phyloP scores from a whole-genome alignment of 2,329 filamentous ascomycete genomes.

The Arthrobotrys iridis region DNA sequence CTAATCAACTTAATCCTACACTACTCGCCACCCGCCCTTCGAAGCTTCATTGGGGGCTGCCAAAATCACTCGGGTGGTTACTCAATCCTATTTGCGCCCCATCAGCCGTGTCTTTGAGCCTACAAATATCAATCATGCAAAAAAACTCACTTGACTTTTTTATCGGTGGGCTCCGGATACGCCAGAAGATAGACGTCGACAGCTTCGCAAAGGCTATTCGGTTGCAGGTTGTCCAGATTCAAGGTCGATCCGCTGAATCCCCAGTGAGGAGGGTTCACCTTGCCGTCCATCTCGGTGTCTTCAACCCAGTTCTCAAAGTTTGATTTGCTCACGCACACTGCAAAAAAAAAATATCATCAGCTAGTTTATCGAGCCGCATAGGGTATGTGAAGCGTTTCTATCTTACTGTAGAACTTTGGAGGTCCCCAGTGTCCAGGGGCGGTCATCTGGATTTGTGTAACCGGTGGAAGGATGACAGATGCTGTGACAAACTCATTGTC shows the following conservation, averaged over 20 bases:
- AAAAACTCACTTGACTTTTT: conserved; percentile 43
- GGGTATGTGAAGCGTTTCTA: neutral
- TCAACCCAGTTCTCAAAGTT: conserved; percentile 29
- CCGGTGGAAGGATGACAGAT: conserved; percentile 29
- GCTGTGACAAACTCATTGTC: conserved; percentile 16
- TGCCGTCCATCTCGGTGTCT: conserved; percentile 25
- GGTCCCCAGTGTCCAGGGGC: conserved; percentile 6
- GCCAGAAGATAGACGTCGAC: conserved; percentile 24
- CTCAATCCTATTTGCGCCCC: neutral
- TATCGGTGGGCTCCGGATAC: conserved; percentile 25
- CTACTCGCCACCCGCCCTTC: neutral
- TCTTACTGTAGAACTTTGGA: conserved; percentile 40
- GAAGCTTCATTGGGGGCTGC: neutral
- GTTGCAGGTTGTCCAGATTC: conserved; percentile 37
- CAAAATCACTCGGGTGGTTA: neutral
- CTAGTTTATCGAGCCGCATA: too few relatives aligned
- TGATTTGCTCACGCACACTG: conserved; percentile 25
- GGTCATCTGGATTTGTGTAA: conserved; percentile 27
- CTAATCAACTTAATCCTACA: conserved; percentile 15
- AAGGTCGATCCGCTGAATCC: conserved; percentile 37
- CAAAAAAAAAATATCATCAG: neutral
- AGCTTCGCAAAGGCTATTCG: conserved; percentile 38
- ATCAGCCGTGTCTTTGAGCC: neutral
- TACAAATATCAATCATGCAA: too few relatives aligned
- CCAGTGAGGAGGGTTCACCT: conserved; percentile 30